Base-by-base conservation (phyloP, 768 basidiomycete species). In the Phaeotremella skinneri region DNA sequence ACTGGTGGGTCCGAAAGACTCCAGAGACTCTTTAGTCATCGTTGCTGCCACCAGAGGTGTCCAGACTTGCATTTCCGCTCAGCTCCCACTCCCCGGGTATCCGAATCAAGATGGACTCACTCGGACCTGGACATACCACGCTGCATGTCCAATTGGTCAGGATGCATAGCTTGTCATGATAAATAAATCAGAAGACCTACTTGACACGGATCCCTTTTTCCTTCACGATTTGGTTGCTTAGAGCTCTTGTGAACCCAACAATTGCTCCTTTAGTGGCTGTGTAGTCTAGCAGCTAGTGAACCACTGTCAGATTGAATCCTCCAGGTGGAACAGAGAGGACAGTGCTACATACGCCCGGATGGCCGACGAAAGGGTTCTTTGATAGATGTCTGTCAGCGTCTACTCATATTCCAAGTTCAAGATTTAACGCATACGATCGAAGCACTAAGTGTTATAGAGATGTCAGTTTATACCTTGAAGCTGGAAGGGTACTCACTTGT, bases 251-350 rank as follows among this genome's bases (percentile, higher is more conserved):
- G 69, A 83, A 82, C 14, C 61, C 78, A 51, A 83, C 76, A 58
- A 83, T 81, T 7, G 82, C 81, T 9, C 83, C 83, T 68, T 84
- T 84, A 26, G 83, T 83, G 6, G 81, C 69, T 16, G 82, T 83
- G 72, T 83, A 84, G 72, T 84, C 83, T 37, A 83, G 67, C 23
- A 84, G 75, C 59, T 81, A 32, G 14, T 47, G 16, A 20, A 30
- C 41, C 16, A 43, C 20, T 13, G 27, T 23, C 31, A 13, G 9
- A 45, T 5, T 25, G 17, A 29, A 23, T 49, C 37, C 7, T 42
- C 21, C 2, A 11, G 20, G 4, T 21, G 39, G 25, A 26, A 29
- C 20, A 41, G 20, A 20, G 14, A 26, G 45, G 25, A 26, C 26
- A 5, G 27, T 6, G 5, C 9, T 16, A 59, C 62, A 16, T 25